These are phyloP conservation scores for Spergularia bocconei DNA, from an alignment of 148 eudicot species.

Conservation along the genomic window DNA sequence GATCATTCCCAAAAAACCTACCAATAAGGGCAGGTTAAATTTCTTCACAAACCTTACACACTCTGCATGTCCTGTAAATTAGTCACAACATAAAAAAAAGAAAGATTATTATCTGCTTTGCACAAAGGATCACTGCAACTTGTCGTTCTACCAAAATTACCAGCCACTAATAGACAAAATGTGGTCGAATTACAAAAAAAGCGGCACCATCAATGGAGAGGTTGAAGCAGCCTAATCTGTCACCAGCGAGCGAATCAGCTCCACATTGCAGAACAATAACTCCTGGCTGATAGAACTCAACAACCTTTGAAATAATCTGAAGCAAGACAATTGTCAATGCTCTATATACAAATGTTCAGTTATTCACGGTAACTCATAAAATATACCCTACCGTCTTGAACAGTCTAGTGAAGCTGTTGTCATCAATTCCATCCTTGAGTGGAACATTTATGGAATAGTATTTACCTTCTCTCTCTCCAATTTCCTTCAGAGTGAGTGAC, in stretches of 20 bases:
- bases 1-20: constrained; percentile 32
- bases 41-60: constrained; percentile 96
- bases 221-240: constrained; percentile 97
- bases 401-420: constrained; percentile 75
- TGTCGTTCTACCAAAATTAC: constrained; percentile 28
- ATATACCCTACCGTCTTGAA: constrained; percentile 70
- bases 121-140: constrained; percentile 3
- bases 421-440: constrained; percentile 97
- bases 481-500: constrained; percentile 55
- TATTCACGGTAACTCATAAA: neutral
- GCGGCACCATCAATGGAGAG: constrained; percentile 97
- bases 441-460: constrained; percentile 94
- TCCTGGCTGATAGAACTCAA: constrained; percentile 88
- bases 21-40: constrained; percentile 87
- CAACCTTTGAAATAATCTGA: constrained; percentile 89
- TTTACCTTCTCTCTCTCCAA: constrained; percentile 93
- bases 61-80: constrained; percentile 84
- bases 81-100: constrained; percentile 20
- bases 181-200: constrained; percentile 39
- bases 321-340: constrained; percentile 1
- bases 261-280: constrained; percentile 97
- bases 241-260: constrained; percentile 99
- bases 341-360: neutral
- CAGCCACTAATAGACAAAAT: constrained; percentile 26
- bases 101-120: constrained; percentile 16